phyloP scores from a whole-genome alignment of 768 basidiomycete genomes.

The Cystofilobasidium bisporidii region DNA sequence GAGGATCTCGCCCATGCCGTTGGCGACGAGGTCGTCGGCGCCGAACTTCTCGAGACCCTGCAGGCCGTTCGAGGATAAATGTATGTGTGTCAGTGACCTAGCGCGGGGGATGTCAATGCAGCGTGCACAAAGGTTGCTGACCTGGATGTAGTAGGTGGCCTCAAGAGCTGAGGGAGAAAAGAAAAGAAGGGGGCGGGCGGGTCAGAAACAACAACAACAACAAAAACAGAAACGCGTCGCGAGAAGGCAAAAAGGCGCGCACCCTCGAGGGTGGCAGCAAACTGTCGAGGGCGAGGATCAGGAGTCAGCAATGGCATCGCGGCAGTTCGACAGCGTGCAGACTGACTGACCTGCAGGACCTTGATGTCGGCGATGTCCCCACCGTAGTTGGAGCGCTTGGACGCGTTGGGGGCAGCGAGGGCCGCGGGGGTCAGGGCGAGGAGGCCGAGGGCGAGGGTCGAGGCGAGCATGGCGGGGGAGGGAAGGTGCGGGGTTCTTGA shows the following conservation, averaged over 20 bases:
- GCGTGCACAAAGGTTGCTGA: no score
- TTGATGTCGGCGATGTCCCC: neutral
- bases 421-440: neutral
- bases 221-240: neutral
- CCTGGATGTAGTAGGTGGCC: neutral
- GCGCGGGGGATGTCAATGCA: no score
- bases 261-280: constrained; percentile 1
- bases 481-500: neutral
- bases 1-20: neutral
- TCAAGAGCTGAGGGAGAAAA: neutral
- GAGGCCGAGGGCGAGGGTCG: neutral
- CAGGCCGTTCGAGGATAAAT: no score
- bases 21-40: neutral
- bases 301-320: no score
- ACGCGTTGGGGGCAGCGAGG: neutral
- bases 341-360: no score
- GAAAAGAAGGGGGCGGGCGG: neutral
- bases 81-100: no score
- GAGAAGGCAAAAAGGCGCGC: neutral
- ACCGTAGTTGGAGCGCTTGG: no score
- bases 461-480: neutral
- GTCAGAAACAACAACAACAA: no score
- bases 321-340: no score
- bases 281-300: no score
- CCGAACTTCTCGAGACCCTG: neutral